Evolutionary conservation across 257 asterid species (phyloP).

Genomic region (Nicotiana paniculata): DNA sequence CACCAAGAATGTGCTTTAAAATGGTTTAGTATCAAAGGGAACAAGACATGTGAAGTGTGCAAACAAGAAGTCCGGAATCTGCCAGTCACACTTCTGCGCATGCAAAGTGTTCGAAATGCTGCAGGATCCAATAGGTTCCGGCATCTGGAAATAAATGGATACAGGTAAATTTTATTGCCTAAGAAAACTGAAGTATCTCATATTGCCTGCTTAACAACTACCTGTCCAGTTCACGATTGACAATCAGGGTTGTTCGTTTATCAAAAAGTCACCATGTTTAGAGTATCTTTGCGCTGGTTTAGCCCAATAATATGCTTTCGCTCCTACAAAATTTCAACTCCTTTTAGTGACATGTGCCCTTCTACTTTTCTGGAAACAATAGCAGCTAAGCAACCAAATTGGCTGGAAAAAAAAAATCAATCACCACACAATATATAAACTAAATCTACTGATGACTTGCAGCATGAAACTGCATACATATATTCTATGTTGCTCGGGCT

Average conservation of each 20-base stretch:
- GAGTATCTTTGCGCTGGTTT: too few species aligned
- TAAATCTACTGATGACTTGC: too few species aligned
- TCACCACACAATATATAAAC: too few species aligned
- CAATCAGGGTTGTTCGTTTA: background rate
- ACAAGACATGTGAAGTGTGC: slow-evolving; percentile 90
- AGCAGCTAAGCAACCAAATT: background rate
- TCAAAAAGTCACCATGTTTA: background rate
- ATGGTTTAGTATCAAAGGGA: slow-evolving; percentile 92
- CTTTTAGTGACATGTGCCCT: background rate
- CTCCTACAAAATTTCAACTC: background rate
- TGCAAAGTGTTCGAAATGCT: slow-evolving; percentile 48
- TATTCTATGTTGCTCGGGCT: background rate
- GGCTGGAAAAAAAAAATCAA: background rate
- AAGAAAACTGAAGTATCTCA: background rate
- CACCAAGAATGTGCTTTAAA: slow-evolving; percentile 87
- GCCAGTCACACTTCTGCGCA: slow-evolving; percentile 73
- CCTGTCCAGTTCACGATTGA: background rate
- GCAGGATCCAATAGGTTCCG: slow-evolving; percentile 15
- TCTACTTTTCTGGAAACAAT: background rate
- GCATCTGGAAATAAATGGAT: slow-evolving; percentile 49
- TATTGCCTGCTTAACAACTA: background rate
- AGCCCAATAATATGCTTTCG: background rate
- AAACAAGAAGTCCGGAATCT: slow-evolving; percentile 77
- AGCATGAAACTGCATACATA: background rate
- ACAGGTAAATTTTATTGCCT: slow-evolving; percentile 44